These are phyloP conservation scores for Ceratobasidium sp. DNA, from an alignment of 1,284 basidiomycete genomes.

Conservation along the genomic window DNA sequence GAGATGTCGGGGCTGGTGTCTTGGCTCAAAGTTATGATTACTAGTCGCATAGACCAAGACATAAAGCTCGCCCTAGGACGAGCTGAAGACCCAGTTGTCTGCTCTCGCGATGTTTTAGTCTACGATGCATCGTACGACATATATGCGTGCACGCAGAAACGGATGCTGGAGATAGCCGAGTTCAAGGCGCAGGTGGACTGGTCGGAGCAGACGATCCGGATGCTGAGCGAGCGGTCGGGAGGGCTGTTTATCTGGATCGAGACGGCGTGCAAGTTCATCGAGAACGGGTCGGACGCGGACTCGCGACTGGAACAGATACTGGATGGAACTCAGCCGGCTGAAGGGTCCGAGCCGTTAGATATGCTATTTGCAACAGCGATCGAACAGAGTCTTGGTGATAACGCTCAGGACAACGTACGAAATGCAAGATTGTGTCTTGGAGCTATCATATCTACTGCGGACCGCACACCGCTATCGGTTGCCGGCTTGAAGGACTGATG, in stretches of 20 bases:
- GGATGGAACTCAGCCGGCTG: slow-evolving; percentile 9
- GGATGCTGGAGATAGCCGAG: neutral
- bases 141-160: neutral
- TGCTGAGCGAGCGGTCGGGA: neutral
- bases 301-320: neutral
- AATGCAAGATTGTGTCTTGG: slow-evolving; percentile 4
- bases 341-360: slow-evolving; percentile 4
- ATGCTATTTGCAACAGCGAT: slow-evolving; percentile 19
- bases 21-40: slow-evolving; percentile 29
- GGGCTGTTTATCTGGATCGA: slow-evolving; percentile 12
- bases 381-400: neutral
- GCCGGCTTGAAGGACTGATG: slow-evolving; percentile 27
- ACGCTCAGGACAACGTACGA: neutral
- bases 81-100: neutral
- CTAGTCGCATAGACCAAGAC: slow-evolving; percentile 34
- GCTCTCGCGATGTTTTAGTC: neutral
- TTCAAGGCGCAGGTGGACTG: neutral
- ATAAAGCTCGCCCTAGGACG: neutral
- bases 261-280: slow-evolving; percentile 26
- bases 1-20: slow-evolving; percentile 9
- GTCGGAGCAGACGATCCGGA: neutral
- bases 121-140: slow-evolving; percentile 14
- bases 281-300: neutral
- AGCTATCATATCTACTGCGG: neutral
- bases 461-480: neutral